Conservation (phyloP, 2,329 filamentous ascomycete genomes). For the Aspergillus clavatus region DNA sequence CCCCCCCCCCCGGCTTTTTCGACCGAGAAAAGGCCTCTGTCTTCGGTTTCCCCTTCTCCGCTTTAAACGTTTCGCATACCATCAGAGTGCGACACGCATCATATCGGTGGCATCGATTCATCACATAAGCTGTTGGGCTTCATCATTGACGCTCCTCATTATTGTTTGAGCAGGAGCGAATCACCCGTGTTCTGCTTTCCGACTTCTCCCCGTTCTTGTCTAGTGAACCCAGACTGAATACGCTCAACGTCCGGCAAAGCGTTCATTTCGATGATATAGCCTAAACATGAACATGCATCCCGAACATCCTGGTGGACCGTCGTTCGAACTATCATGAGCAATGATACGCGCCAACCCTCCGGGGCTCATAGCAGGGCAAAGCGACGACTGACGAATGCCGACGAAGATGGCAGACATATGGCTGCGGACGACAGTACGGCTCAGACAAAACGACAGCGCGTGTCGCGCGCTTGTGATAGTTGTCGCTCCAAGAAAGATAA, state of each 20-base stretch:
- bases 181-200: neutral
- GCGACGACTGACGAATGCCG: slow-evolving; percentile 26
- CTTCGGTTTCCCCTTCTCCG: slow-evolving; percentile 17
- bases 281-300: slow-evolving; percentile 28
- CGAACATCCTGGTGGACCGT: slow-evolving; percentile 21
- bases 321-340: slow-evolving; percentile 29
- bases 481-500: slow-evolving; percentile 65
- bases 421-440: slow-evolving; percentile 24
- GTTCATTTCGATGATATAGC: slow-evolving; percentile 22
- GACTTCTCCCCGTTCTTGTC: slow-evolving; percentile 1
- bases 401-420: slow-evolving; percentile 26
- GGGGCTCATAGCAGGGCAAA: slow-evolving; percentile 28
- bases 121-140: neutral
- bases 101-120: neutral
- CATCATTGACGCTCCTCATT: neutral
- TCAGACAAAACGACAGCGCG: slow-evolving; percentile 56
- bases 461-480: slow-evolving; percentile 65
- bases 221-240: slow-evolving; percentile 6
- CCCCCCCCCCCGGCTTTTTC: slow-evolving; percentile 16
- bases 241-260: slow-evolving; percentile 25
- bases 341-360: slow-evolving; percentile 28
- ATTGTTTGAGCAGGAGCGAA: neutral
- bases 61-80: slow-evolving; percentile 6
- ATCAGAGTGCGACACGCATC: neutral
- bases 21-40: neutral